A percentile compares a stretch with the other conserved stretches of the same genome.
Evolutionary conservation across 495 filamentous ascomycete species (phyloP).

Genomic region (Pyrenopolyporus hunteri): DNA sequence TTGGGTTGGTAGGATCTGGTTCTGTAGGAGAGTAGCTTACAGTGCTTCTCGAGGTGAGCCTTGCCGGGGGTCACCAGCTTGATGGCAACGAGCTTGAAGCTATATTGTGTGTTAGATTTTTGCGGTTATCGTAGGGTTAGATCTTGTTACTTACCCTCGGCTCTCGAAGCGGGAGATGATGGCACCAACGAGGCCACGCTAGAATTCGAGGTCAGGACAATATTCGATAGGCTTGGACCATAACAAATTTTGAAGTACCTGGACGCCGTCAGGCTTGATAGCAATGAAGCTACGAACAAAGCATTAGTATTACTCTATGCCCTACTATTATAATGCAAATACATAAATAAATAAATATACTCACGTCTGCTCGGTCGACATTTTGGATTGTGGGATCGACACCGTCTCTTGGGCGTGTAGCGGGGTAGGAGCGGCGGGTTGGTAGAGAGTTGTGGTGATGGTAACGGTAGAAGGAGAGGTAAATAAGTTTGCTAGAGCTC

Average conservation of each 20-base stretch:
- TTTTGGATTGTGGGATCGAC: conserved; percentile 62
- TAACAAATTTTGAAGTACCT: conserved; percentile 67
- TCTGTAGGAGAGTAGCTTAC: conserved; percentile 46
- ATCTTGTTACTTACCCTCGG: conserved; percentile 69
- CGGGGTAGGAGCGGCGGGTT: conserved; percentile 51
- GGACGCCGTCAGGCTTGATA: conserved; percentile 99
- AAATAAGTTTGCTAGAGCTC: conserved; percentile 36
- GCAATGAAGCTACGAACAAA: conserved; percentile 83
- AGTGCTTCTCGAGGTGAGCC: conserved; percentile 97
- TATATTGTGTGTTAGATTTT: conserved; percentile 43
- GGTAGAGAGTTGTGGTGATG: conserved; percentile 46
- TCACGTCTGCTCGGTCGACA: conserved; percentile 93
- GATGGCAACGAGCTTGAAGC: conserved; percentile 97
- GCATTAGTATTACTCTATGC: conserved; percentile 50
- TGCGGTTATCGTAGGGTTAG: not conserved
- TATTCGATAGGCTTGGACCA: conserved; percentile 12
- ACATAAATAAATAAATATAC: conserved; percentile 39
- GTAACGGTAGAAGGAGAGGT: conserved; percentile 36
- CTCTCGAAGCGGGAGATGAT: conserved; percentile 98
- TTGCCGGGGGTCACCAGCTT: conserved; percentile 88
- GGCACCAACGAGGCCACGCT: conserved; percentile 95
- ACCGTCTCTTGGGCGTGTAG: conserved; percentile 24
- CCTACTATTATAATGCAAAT: conserved; percentile 1
- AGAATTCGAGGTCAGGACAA: conserved; percentile 30
- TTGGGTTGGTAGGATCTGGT: no score